Base-by-base conservation (phyloP, 306 rosid species). In the Senna siamea region DNA sequence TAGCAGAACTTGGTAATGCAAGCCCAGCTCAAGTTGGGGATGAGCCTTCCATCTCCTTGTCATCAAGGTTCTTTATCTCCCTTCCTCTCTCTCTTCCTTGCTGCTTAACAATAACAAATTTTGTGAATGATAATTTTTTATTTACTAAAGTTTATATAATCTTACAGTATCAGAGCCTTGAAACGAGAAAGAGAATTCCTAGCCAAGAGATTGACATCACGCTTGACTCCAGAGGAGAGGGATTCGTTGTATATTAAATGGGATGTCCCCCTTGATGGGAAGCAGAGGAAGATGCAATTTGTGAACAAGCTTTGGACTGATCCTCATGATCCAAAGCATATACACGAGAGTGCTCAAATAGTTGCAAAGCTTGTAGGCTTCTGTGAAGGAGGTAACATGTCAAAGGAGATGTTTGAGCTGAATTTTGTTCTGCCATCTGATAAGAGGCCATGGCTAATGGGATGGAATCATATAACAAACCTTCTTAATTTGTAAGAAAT, bases 281-380 rank as follows among this genome's bases (percentile, higher is more conserved):
- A 92, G 93, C 98, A 89, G 61, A 85, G 96, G 83, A 92, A 15
- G 84, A 66, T 92, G 79, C 99, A 90, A 64, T 90, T 95, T 79
- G 80, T 90, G 84, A 88, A 82, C 88, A 95, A 95, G 76, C 98
- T 95, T 17, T 95, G 99, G 99, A 85, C 86, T 34, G 80, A 95
- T 77, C 97, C 99, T 65, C 84, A 83, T 76, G 98, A 95, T 81
- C 75, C 88, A 30, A 82, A 46, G 76, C 98, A 95, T 82, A 82
- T 95, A 5, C 89, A 90, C 19, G 98, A 95, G 81, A 95, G 99
- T 78, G 97, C 99, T 62, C 93, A 92, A 70, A 86, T 95, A 40
- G 99, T 95, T 71, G 98, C 99, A 47, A 92, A 77, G 78, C 98
- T 95, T 69, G 99, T 95, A 9, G 99, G 98, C 28, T 95, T 95